phyloP scores from a whole-genome alignment of 1,284 basidiomycete species.

The Schizophyllum commune region DNA sequence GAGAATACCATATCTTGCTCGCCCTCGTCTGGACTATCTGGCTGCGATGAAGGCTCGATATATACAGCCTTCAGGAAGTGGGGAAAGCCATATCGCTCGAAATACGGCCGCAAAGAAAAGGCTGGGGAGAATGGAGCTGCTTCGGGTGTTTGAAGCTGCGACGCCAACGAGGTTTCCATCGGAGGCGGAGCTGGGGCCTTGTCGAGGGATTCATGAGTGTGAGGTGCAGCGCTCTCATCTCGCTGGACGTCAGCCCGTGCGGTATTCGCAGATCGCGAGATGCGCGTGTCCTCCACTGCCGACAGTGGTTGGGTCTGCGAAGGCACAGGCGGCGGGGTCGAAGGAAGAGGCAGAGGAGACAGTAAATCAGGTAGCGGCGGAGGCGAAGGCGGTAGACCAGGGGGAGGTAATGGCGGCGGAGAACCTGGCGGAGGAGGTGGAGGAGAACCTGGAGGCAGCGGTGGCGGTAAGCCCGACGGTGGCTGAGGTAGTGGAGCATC shows the following conservation, averaged over 20 bases:
- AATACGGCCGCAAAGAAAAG: neutral
- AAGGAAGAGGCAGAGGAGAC: neutral
- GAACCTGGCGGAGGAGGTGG: neutral
- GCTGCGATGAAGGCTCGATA: neutral
- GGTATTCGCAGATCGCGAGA: no score
- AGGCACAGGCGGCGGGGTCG: neutral
- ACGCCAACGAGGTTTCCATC: neutral
- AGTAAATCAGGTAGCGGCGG: neutral
- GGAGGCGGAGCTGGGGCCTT: neutral
- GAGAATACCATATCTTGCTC: neutral
- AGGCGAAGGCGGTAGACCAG: neutral
- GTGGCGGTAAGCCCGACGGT: neutral
- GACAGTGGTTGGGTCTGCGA: neutral
- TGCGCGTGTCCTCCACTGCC: no score
- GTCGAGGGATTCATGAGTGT: neutral
- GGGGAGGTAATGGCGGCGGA: neutral
- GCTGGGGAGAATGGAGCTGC: neutral
- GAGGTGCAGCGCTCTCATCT: no score
- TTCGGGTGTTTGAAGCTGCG: no score
- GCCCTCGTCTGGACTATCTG: neutral
- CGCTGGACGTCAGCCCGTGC: no score
- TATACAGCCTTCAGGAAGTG: neutral
- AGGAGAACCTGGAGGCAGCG: constrained; percentile 1
- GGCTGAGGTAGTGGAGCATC: neutral
- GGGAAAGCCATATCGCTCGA: neutral